Percentiles rank a stretch among this genome's conserved stretches.
These are phyloP conservation scores for Ogataea polymorpha DNA, from an alignment of 805 yeast genomes.

Conservation along the genomic window DNA sequence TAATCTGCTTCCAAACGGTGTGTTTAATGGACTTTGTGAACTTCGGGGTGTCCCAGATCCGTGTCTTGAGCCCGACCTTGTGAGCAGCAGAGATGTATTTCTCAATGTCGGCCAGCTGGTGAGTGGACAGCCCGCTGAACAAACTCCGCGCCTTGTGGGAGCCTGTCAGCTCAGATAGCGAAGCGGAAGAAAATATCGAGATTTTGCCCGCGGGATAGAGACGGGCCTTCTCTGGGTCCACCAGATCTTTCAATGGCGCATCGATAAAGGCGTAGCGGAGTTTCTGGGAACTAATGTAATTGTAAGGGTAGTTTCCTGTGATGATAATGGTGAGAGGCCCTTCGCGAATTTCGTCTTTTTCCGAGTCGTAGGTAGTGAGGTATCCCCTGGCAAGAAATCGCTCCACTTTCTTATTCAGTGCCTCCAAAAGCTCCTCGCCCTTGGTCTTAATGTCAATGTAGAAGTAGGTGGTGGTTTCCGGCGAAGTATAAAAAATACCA, in stretches of 20 bases:
- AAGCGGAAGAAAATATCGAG: constrained; percentile 25
- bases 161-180: constrained; percentile 21
- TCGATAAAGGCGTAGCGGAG: constrained; percentile 46
- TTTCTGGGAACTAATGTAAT: constrained; percentile 26
- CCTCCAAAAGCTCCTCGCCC: constrained; percentile 38
- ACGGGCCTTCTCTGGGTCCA: constrained; percentile 14
- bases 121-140: constrained; percentile 32
- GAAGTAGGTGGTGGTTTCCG: constrained; percentile 48
- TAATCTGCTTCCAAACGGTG: constrained; percentile 47
- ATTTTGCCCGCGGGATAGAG: constrained; percentile 20
- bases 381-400: constrained; percentile 47
- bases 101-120: constrained; percentile 32
- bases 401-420: constrained; percentile 42
- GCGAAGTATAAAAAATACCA: constrained; percentile 44
- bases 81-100: constrained; percentile 40
- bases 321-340: constrained; percentile 61
- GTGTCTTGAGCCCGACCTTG: constrained; percentile 45
- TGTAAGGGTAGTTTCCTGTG: constrained; percentile 62
- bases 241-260: constrained; percentile 41
- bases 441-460: constrained; percentile 61
- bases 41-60: constrained; percentile 70
- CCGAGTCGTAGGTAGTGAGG: constrained; percentile 45
- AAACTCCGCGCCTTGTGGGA: constrained; percentile 12
- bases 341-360: constrained; percentile 32
- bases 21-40: constrained; percentile 54